A percentile compares a stretch with the other conserved stretches of the same genome.
phyloP scores from a whole-genome alignment of 2,329 filamentous ascomycete genomes.

The Xylariaceae sp. region DNA sequence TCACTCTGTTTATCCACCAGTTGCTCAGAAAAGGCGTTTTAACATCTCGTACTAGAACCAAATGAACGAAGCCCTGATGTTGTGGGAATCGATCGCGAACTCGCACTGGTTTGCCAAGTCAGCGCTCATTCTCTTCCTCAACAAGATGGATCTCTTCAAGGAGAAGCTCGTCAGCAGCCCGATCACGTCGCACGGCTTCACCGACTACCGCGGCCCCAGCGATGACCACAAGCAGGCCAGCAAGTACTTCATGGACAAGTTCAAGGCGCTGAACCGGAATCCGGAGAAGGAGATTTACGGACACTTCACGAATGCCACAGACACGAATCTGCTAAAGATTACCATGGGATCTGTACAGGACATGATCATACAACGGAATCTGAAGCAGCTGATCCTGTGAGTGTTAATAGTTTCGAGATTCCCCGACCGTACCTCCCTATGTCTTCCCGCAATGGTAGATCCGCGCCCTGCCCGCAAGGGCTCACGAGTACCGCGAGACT shows the following conservation, averaged over 20 bases:
- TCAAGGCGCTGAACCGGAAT: slow-evolving; percentile 68
- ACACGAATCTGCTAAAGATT: slow-evolving; percentile 73
- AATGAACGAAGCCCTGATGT: slow-evolving; percentile 86
- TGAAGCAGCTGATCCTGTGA: slow-evolving; percentile 72
- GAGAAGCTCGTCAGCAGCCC: slow-evolving; percentile 67
- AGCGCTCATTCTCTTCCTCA: slow-evolving; percentile 76
- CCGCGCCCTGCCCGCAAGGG: slow-evolving; percentile 15
- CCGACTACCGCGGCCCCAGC: slow-evolving; percentile 68
- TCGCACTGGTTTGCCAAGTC: slow-evolving; percentile 82
- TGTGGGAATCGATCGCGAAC: slow-evolving; percentile 81
- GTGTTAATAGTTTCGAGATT: slow-evolving; percentile 28
- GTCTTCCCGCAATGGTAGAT: slow-evolving; percentile 13
- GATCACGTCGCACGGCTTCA: slow-evolving; percentile 68
- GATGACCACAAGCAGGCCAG: slow-evolving; percentile 68
- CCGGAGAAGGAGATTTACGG: slow-evolving; percentile 59
- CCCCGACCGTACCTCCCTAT: slow-evolving; percentile 16
- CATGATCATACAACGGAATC: slow-evolving; percentile 80
- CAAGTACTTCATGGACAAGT: slow-evolving; percentile 79
- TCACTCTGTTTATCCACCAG: neutral
- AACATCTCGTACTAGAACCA: slow-evolving; percentile 56
- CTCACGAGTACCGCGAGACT: slow-evolving; percentile 19
- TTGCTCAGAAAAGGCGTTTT: neutral
- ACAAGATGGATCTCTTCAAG: slow-evolving; percentile 83
- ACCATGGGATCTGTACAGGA: slow-evolving; percentile 84
- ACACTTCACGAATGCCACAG: slow-evolving; percentile 58